Evolutionary conservation across 768 basidiomycete genomes (phyloP).

Genomic region (Roridomyces roridus): DNA sequence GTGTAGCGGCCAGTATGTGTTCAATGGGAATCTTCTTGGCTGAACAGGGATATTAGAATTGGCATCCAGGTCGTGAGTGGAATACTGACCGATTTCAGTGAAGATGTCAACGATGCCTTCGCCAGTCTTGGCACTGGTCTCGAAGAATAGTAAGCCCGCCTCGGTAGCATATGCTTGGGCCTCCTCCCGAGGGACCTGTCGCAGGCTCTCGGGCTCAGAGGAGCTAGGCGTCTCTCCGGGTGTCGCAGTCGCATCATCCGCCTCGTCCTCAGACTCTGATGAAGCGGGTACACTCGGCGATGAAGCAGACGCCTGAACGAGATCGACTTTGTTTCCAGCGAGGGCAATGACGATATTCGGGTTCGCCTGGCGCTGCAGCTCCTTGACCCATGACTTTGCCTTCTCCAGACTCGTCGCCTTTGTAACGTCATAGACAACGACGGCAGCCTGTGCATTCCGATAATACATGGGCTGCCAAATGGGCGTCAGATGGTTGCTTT

Average conservation of each 20-base stretch:
- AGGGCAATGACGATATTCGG: constrained; percentile 99
- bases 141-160: constrained; percentile 94
- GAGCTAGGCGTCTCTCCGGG: constrained; percentile 73
- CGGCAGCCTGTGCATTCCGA: constrained; percentile 96
- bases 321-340: constrained; percentile 96
- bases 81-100: constrained; percentile 89
- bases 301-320: constrained; percentile 72
- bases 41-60: too few species aligned
- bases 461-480: constrained; percentile 92
- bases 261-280: constrained; percentile 85
- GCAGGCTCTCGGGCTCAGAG: constrained; percentile 69
- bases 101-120: constrained; percentile 96
- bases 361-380: constrained; percentile 97
- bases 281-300: constrained; percentile 52
- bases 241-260: constrained; percentile 91
- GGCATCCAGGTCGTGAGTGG: neutral
- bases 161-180: constrained; percentile 97
- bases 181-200: constrained; percentile 94
- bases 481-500: constrained; percentile 13
- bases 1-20: constrained; percentile 86
- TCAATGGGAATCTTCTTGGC: constrained; percentile 83
- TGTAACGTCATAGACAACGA: constrained; percentile 98
- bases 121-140: constrained; percentile 97
- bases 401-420: constrained; percentile 96
- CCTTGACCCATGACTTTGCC: constrained; percentile 99